Percentiles rank a stretch among this genome's conserved stretches.
These are phyloP conservation scores for Yamadazyma songkhlaensis DNA, from an alignment of 1,139 yeast species.

Conservation along the genomic window DNA sequence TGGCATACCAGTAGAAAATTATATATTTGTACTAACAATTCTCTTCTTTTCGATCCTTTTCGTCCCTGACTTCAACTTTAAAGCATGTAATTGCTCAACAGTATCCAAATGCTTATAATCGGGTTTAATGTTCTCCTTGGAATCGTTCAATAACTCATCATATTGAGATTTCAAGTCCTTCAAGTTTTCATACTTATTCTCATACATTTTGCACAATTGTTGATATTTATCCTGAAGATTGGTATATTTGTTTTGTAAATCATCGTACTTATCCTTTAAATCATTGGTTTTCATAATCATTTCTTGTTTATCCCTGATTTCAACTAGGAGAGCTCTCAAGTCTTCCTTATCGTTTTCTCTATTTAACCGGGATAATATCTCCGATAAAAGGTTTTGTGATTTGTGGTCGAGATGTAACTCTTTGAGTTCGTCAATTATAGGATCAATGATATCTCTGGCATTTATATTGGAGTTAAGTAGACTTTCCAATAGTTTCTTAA, in stretches of 20 bases:
- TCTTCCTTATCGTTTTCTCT: constrained; percentile 3
- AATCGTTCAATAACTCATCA: constrained; percentile 17
- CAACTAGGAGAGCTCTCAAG: not conserved
- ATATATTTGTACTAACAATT: constrained; percentile 27
- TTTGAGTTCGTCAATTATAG: constrained; percentile 24
- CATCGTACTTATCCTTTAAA: constrained; percentile 2
- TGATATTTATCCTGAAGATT: constrained; percentile 20
- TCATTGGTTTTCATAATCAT: constrained; percentile 1
- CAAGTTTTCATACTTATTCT: constrained; percentile 24
- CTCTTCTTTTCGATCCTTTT: constrained; percentile 19
- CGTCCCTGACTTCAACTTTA: constrained; percentile 19
- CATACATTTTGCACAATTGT: constrained; percentile 22
- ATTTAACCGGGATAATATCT: constrained; percentile 14
- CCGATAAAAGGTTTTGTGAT: constrained; percentile 18
- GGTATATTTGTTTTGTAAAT: constrained; percentile 4
- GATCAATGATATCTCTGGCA: constrained; percentile 22
- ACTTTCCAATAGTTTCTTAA: constrained; percentile 31
- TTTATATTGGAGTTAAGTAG: constrained; percentile 9
- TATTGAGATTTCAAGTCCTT: constrained; percentile 23
- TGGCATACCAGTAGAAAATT: too few species aligned
- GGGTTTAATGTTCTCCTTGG: constrained; percentile 6
- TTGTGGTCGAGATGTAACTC: constrained; percentile 22
- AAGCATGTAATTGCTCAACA: constrained; percentile 29
- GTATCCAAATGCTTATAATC: constrained; percentile 18
- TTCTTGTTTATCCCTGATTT: constrained; percentile 1